Evolutionary conservation across 129 eudicot genomes (phyloP), one percentile per base, ranked within the genome.

Genomic region (Flaveria linearis): DNA sequence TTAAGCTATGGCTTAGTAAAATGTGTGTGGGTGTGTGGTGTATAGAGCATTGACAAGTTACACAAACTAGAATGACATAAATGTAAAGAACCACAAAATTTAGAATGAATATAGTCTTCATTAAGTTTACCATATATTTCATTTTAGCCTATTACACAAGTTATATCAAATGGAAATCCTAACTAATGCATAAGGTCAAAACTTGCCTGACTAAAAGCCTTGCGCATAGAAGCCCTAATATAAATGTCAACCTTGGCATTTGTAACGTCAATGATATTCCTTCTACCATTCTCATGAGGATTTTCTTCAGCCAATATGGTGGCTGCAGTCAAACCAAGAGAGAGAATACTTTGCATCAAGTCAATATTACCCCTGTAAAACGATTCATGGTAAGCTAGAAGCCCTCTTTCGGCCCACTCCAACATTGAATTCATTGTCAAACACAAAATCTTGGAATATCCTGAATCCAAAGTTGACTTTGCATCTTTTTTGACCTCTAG

Each of bases 131-230:
- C 49, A 62, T 11, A 36, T 22, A 47, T 62, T 62, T n/a, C 14
- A 63, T 47, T 33, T 41, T 20, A 46, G 23, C 43, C 13, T 9
- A n/a, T 17, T 47, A 49, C 50, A 64, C 25, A 16, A 49, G 36
- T 12, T 20, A 10, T 30, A 50, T 20, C 63, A 51, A 33, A 65
- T 6, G 13, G 64, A 20, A 66, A 69, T 1, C 72, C 83, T 52
- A 15, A 79, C 23, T 28, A 25, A 30, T 68, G 13, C 6, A 70
- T 51, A 61, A 49, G 71, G 10, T 49, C 22, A 42, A 51, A 55
- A 85, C 88, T 85, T 75, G 83, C 97, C 97, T 92, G 89, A 82
- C 87, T 75, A 75, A 87, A 92, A 45, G 96, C 91, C 63, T 75
- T 78, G 68, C 86, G 85, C 78, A 92, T 26, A 1, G 97, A 92